These are phyloP conservation scores for Chlorella sp. DNA, from an alignment of 139 green algal genomes.

Conservation along the genomic window DNA sequence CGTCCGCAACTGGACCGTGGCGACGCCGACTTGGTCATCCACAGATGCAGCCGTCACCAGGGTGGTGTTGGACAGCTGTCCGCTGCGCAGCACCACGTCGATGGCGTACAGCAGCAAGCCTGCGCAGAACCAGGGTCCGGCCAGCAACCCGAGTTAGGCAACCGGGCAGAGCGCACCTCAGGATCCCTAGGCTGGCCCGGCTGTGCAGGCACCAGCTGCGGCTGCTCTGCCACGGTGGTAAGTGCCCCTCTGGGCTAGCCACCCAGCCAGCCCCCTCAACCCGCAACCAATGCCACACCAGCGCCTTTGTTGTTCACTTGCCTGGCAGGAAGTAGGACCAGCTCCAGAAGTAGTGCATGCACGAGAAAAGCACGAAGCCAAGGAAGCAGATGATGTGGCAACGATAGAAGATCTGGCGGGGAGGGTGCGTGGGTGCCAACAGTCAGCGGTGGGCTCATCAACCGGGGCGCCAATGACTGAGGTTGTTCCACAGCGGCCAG, in stretches of 20 bases:
- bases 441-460: too few relatives aligned
- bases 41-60: slow-evolving; percentile 18
- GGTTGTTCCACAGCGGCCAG: too few relatives aligned
- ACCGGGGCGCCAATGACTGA: too few relatives aligned
- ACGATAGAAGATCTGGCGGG: slow-evolving; percentile 38
- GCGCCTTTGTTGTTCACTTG: neutral
- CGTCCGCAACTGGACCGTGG: slow-evolving; percentile 29
- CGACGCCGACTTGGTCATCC: neutral
- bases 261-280: slow-evolving; percentile 35
- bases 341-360: slow-evolving; percentile 38
- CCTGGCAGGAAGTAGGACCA: slow-evolving; percentile 43
- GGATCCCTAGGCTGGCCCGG: too few relatives aligned
- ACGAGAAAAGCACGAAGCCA: slow-evolving; percentile 44
- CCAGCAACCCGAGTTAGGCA: too few relatives aligned
- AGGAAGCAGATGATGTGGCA: slow-evolving; percentile 47
- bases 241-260: too few relatives aligned
- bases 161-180: too few relatives aligned
- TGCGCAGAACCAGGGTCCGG: too few relatives aligned
- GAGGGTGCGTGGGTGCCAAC: neutral
- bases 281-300: neutral
- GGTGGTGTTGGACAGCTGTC: slow-evolving; percentile 43
- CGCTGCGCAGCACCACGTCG: slow-evolving; percentile 33
- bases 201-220: too few relatives aligned
- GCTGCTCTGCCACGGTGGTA: too few relatives aligned
- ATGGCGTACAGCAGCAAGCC: slow-evolving; percentile 45